phyloP scores from a whole-genome alignment of 164 flowering plant species.

The Magnolia changhungtana region DNA sequence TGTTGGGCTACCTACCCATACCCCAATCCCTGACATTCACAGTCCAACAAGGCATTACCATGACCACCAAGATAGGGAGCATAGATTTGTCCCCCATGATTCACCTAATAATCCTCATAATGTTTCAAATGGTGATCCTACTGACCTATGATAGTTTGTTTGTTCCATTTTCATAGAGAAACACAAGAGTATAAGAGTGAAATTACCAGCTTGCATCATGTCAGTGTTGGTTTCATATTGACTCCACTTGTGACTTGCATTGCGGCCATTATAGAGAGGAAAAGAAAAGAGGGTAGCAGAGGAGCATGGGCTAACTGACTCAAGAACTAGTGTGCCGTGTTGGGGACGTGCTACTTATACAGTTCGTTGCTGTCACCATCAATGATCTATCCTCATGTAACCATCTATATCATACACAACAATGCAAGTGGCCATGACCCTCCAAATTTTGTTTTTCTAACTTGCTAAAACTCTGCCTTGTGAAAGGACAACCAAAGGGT shows the following conservation, averaged over 20 bases:
- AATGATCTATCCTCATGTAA: neutral
- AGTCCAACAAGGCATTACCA: slow-evolving; percentile 56
- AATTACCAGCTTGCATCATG: slow-evolving; percentile 50
- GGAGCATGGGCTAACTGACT: slow-evolving; percentile 1
- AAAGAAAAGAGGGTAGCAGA: slow-evolving; percentile 40
- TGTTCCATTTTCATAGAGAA: slow-evolving; percentile 33
- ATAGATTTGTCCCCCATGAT: slow-evolving; percentile 42
- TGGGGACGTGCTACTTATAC: slow-evolving; percentile 7
- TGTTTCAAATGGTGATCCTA: slow-evolving; percentile 48
- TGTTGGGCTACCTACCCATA: slow-evolving; percentile 53
- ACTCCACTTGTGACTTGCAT: slow-evolving; percentile 35
- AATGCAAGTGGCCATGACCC: neutral
- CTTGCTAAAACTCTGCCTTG: no score
- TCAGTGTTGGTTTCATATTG: slow-evolving; percentile 45
- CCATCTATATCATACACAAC: neutral
- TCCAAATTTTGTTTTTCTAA: neutral
- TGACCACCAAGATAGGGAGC: slow-evolving; percentile 52
- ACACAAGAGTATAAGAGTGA: slow-evolving; percentile 39
- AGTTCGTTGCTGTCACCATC: slow-evolving; percentile 9
- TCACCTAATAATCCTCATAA: slow-evolving; percentile 41
- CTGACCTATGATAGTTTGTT: slow-evolving; percentile 50
- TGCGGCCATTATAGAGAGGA: slow-evolving; percentile 54
- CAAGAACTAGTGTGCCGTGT: slow-evolving; percentile 6
- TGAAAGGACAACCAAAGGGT: no score
- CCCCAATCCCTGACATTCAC: slow-evolving; percentile 66